Conservation (phyloP, 1,139 yeast genomes). For the Magnusiomyces starmeri region DNA sequence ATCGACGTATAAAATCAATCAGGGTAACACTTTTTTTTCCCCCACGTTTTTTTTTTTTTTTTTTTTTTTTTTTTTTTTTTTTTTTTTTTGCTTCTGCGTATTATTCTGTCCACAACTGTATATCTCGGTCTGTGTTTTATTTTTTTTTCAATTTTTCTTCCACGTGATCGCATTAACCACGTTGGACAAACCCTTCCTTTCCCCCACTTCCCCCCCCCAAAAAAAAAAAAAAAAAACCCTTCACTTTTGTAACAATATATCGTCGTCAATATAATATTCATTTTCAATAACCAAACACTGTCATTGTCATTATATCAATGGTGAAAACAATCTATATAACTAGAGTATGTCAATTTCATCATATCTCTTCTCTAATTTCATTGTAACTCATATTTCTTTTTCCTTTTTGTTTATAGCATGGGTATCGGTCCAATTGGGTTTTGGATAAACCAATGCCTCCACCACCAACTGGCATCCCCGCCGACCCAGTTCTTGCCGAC, state of each 20-base stretch:
- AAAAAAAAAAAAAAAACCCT: background rate
- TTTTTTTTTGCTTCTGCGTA: no score
- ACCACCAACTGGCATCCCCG: slow-evolving; percentile 74
- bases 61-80: no score
- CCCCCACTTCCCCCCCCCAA: background rate
- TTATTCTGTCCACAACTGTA: background rate
- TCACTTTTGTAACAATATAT: background rate
- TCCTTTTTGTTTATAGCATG: slow-evolving; percentile 42
- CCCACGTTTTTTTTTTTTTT: no score
- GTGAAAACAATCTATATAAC: slow-evolving; percentile 17
- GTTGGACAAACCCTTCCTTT: background rate
- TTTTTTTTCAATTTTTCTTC: background rate
- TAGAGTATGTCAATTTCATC: slow-evolving; percentile 11
- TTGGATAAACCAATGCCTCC: slow-evolving; percentile 52
- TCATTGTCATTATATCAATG: no score
- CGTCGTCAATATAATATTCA: background rate
- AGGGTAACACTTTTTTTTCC: no score
- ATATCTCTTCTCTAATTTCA: background rate
- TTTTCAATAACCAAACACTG: no score
- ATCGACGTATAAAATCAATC: background rate
- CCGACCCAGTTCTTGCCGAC: slow-evolving; percentile 72
- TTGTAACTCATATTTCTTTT: background rate
- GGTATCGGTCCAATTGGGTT: slow-evolving; percentile 75
- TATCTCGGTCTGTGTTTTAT: background rate
- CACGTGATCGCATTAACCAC: background rate